Evolutionary conservation across 306 rosid species (phyloP).

Genomic region (Oxytropis ochrocephala): DNA sequence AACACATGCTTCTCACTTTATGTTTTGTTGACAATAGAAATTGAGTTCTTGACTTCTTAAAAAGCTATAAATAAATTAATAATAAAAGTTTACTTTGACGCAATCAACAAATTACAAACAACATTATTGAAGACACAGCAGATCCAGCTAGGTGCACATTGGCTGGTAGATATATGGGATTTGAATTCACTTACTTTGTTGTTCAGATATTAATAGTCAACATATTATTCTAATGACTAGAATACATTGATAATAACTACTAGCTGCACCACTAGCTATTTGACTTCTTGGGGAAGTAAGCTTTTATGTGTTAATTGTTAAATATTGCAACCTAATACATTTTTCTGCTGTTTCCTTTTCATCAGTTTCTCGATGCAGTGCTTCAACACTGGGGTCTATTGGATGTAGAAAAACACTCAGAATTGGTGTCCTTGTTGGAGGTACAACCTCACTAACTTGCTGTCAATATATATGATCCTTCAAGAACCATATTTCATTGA

Average conservation of each 20-base stretch:
- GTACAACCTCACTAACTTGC: slow-evolving; percentile 31
- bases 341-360: slow-evolving; percentile 1
- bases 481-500: background rate
- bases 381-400: slow-evolving; percentile 29
- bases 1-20: slow-evolving; percentile 20
- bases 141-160: slow-evolving; percentile 6
- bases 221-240: background rate
- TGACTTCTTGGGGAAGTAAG: slow-evolving; percentile 5
- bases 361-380: slow-evolving; percentile 43
- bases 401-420: slow-evolving; percentile 38
- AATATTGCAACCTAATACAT: slow-evolving; percentile 14
- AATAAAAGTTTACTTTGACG: slow-evolving; percentile 9
- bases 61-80: slow-evolving; percentile 1
- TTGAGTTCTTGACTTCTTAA: slow-evolving; percentile 5
- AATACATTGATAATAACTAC: background rate
- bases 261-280: background rate
- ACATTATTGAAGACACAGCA: background rate
- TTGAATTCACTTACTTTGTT: background rate
- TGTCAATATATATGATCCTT: slow-evolving; percentile 10
- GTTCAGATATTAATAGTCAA: background rate
- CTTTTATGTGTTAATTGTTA: background rate
- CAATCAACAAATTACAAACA: slow-evolving; percentile 6
- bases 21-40: slow-evolving; percentile 2
- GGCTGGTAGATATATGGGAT: background rate
- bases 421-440: slow-evolving; percentile 53